Base-by-base conservation (phyloP, 2,329 filamentous ascomycete species). In the Diaporthe ilicicola region DNA sequence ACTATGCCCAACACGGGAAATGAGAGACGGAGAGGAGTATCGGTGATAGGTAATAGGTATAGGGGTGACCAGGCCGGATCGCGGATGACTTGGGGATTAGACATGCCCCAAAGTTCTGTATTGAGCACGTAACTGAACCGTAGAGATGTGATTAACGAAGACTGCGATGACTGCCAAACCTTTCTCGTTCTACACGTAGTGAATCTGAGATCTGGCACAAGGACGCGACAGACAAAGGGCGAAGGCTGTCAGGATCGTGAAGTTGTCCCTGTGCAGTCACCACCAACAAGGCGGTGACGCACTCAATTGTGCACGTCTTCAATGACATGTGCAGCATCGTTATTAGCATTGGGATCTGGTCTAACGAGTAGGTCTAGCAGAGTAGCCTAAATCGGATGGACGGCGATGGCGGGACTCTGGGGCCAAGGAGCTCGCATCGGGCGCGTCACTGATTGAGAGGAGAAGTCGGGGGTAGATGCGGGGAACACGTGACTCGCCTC, bases 401-500 rank as follows among this genome's bases (percentile, higher is more conserved):
- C 19, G 32, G 15, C 24, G 24, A 32, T 46, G n/a, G 37, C 8
- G 2, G 29, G 56, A 46, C 46, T 32, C 29, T 55, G 53, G 53
- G 32, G 53, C n/a, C 17, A 15, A 37, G 17, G 53, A 56, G 54
- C 32, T 56, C n/a, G 54, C 22, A 22, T 37, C 4, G 27, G 22
- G 56, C 42, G 56, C 56, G 59, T 64, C 44, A 64, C 56, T 37
- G 59, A 64, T n/a, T n/a, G n/a, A 44, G 44, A 50, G 29, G 15
- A 15, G 34, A 62, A 68, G 19, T n/a, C 34, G n/a, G 53, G 51
- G 66, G 66, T 68, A 51, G 66, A 48, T 64, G 62, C 62, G 66
- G 62, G 22, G 32, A 37, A 72, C 76, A 77, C 76, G 76, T 77
- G 76, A 76, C 67, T 34, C 3, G 17, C 13, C 13, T n/a, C n/a